phyloP scores from a whole-genome alignment of 805 yeast genomes.

The Sugiyamaella qingdaonensis region DNA sequence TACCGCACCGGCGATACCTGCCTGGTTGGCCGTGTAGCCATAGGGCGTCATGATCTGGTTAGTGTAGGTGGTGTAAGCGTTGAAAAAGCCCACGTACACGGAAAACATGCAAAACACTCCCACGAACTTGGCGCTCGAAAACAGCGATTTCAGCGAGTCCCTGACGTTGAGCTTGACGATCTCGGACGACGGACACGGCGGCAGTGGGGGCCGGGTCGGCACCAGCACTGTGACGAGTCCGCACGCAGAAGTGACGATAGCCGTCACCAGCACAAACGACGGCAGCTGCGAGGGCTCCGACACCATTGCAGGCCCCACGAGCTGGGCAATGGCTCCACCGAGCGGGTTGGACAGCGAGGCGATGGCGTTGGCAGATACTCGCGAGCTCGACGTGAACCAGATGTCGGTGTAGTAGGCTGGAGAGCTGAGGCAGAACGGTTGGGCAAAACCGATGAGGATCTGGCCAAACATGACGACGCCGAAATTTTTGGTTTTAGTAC shows the following conservation, averaged over 20 bases:
- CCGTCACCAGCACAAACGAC: constrained; percentile 24
- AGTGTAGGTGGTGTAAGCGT: constrained; percentile 29
- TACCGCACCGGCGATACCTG: constrained; percentile 33
- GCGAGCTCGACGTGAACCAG: constrained; percentile 32
- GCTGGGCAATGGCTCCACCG: constrained; percentile 34
- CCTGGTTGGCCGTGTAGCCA: constrained; percentile 32
- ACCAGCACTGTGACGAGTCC: constrained; percentile 21
- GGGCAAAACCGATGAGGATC: constrained; percentile 33
- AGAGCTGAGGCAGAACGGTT: constrained; percentile 32
- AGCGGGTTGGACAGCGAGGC: constrained; percentile 33
- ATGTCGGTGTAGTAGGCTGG: constrained; percentile 32
- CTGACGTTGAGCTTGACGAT: constrained; percentile 23
- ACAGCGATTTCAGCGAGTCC: constrained; percentile 21
- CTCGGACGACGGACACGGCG: constrained; percentile 33
- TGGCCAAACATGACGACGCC: constrained; percentile 34
- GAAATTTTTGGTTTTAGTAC: constrained; percentile 24
- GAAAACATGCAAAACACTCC: constrained; percentile 25
- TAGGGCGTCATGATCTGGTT: constrained; percentile 33
- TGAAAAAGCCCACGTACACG: constrained; percentile 33
- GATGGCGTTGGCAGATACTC: constrained; percentile 35
- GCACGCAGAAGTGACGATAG: constrained; percentile 23
- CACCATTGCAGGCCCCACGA: constrained; percentile 33
- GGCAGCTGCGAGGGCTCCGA: constrained; percentile 22
- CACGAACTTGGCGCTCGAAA: constrained; percentile 18
- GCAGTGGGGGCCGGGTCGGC: constrained; percentile 26